Base-by-base conservation (phyloP, 2,329 filamentous ascomycete genomes). In the Fusarium sp. region DNA sequence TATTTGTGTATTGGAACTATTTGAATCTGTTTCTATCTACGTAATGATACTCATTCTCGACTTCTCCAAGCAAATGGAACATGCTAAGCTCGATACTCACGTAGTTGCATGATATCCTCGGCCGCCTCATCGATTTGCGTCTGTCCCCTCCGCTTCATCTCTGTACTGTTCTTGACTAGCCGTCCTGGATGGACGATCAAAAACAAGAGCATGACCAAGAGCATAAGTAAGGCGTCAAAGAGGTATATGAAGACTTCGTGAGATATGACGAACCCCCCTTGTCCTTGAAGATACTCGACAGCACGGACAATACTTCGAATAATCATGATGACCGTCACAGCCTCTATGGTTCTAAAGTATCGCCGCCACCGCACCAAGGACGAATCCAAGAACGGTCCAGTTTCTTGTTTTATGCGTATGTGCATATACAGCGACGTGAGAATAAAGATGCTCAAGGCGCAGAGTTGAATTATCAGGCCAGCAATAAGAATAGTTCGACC, bases 271-370 rank as follows among this genome's bases (percentile, higher is more conserved):
- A 81, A 83, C 0, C 84, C 84, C 1, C 61, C 75, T 12, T 82
- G 79, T 4, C 84, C 84, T 66, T 84, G 79, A 1, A 82, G 65
- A 63, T 87, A 87, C 73, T 87, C 86, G 9, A 86, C 67, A 4
- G 85, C 81, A 11, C 86, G 80, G 57, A 86, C 85, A 25, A 86
- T 69, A 54, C 82, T 84, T 45, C 86, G 78, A 10, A 86, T 75
- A 23, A 85, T 78, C 59, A 88, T 86, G 11, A 86, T 72, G 0
- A 69, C 51, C 45, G 81, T 82, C 5, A 78, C 77, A 5, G 69
- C 46, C 45, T 82, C 81, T 1, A 83, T 76, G 5, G 78, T 75
- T 27, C 63, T 58, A 19, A 84, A 76, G 44, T 81, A 72, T 19
- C 73, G 60, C 29, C 72, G 72, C 81, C 81, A 82, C 0, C 76